Evolutionary conservation across 352 stramenopile genomes (phyloP).

Genomic region (Globisporangium spinosum): DNA sequence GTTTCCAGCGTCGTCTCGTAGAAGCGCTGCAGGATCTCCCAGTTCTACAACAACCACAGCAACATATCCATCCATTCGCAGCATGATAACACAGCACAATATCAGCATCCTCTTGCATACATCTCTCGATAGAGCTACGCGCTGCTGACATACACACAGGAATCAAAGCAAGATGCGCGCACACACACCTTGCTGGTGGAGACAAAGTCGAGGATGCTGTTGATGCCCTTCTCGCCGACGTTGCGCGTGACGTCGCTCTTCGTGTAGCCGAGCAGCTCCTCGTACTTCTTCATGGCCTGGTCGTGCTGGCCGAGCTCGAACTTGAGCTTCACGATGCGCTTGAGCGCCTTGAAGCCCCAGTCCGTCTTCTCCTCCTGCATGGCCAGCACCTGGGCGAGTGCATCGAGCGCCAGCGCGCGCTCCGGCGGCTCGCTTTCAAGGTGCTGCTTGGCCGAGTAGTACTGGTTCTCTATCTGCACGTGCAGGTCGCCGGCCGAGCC

Average conservation of each 20-base stretch:
- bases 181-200: slow-evolving; percentile 70
- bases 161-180: neutral
- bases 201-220: slow-evolving; percentile 93
- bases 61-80: neutral
- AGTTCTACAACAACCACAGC: slow-evolving; percentile 37
- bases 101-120: neutral
- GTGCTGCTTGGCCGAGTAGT: slow-evolving; percentile 90
- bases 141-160: neutral
- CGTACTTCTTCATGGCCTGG: slow-evolving; percentile 80
- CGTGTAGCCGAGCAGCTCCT: slow-evolving; percentile 87
- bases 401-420: slow-evolving; percentile 36
- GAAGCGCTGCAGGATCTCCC: slow-evolving; percentile 80
- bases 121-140: neutral
- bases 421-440: slow-evolving; percentile 53
- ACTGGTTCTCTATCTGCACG: slow-evolving; percentile 92
- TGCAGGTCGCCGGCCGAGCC: slow-evolving; percentile 76
- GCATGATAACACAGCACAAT: neutral
- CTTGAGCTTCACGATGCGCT: slow-evolving; percentile 93
- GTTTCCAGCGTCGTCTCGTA: slow-evolving; percentile 86
- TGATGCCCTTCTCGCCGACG: slow-evolving; percentile 94
- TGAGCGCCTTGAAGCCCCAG: slow-evolving; percentile 94
- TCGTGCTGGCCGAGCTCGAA: slow-evolving; percentile 71
- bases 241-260: slow-evolving; percentile 90
- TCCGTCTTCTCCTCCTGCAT: slow-evolving; percentile 59
- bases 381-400: slow-evolving; percentile 49